These are phyloP conservation scores for Entomortierella beljakovae DNA, from an alignment of 192 early-diverging fungal species.

Conservation along the genomic window DNA sequence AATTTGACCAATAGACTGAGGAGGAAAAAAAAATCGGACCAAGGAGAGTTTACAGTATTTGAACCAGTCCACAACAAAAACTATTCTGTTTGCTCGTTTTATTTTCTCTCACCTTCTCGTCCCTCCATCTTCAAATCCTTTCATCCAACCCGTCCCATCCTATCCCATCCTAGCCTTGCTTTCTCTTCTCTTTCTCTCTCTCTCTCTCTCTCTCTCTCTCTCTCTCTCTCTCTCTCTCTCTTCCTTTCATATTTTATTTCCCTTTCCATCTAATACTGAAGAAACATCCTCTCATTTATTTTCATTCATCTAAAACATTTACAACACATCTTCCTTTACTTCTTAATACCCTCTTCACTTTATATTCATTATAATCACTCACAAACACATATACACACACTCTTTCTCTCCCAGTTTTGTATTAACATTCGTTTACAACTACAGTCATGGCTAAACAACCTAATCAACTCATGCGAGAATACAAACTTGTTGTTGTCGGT, in stretches of 20 bases:
- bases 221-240: not conserved
- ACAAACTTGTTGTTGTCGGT: constrained; percentile 87
- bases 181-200: constrained; percentile 2
- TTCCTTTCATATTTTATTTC: not conserved
- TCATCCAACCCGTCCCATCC: no score
- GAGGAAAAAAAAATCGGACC: no score
- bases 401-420: not conserved
- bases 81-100: no score
- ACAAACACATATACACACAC: not conserved
- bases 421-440: not conserved
- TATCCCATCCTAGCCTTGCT: not conserved
- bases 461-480: constrained; percentile 62
- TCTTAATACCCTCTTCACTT: not conserved
- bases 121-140: no score
- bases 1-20: no score
- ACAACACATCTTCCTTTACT: constrained; percentile 1
- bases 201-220: not conserved
- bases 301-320: no score
- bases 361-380: not conserved
- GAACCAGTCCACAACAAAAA: no score
- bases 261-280: no score
- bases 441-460: constrained; percentile 52
- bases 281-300: not conserved
- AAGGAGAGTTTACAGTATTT: no score
- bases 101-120: no score